Conservation (phyloP, 257 asterid species). For the Solanum microdontum region DNA sequence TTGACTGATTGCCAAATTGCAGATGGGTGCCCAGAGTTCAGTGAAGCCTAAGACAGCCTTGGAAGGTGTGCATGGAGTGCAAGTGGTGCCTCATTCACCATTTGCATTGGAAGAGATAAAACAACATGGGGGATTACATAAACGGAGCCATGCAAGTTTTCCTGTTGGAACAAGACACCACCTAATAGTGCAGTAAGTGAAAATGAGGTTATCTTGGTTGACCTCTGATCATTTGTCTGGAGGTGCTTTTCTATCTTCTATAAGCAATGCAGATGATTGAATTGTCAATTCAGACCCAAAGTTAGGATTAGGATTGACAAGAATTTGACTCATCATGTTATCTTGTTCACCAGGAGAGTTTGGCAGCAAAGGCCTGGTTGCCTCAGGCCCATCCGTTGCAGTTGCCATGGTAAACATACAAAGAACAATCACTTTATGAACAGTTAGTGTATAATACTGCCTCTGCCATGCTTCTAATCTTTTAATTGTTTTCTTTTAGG, state of each 20-base stretch:
- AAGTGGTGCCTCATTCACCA: conserved; percentile 64
- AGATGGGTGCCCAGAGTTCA: conserved; percentile 47
- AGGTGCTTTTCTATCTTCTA: background rate
- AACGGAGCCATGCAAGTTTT: conserved; percentile 17
- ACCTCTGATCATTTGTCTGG: background rate
- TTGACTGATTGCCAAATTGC: conserved; percentile 68
- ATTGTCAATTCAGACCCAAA: background rate
- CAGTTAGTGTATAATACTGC: background rate
- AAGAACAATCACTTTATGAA: background rate
- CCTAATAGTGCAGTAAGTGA: conserved; percentile 47
- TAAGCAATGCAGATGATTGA: background rate
- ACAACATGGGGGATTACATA: conserved; percentile 36
- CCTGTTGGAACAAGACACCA: conserved; percentile 25
- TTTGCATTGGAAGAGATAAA: conserved; percentile 51
- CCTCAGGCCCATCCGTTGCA: conserved; percentile 63
- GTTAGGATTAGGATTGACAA: background rate
- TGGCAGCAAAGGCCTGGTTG: conserved; percentile 82
- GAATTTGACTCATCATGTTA: background rate
- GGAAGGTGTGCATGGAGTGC: conserved; percentile 62
- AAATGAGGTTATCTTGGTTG: background rate
- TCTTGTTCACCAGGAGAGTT: conserved; percentile 39
- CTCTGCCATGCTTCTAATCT: background rate
- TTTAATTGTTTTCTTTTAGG: conserved; percentile 27
- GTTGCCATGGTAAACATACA: conserved; percentile 36
- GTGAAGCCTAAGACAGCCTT: conserved; percentile 36